phyloP scores from a whole-genome alignment of 768 basidiomycete species.

The Holtermanniella nyarrowii region DNA sequence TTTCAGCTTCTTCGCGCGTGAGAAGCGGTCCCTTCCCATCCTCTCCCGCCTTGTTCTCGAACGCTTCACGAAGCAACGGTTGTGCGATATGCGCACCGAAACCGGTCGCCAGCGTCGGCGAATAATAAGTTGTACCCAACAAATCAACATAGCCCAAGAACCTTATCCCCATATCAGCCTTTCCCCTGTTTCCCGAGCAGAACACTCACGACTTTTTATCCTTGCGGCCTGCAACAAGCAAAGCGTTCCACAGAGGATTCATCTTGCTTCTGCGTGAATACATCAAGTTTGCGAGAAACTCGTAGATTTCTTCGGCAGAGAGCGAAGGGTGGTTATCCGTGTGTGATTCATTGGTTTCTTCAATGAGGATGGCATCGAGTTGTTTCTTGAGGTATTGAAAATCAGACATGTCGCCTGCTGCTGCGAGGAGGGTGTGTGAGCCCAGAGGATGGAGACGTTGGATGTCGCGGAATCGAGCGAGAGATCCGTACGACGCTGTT shows the following conservation, averaged over 20 bases:
- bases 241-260: conserved; percentile 88
- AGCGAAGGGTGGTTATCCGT: conserved; percentile 73
- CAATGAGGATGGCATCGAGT: conserved; percentile 63
- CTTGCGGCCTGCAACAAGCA: conserved; percentile 84
- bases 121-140: conserved; percentile 88
- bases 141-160: conserved; percentile 92
- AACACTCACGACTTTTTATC: conserved; percentile 62
- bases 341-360: conserved; percentile 50
- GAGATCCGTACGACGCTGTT: conserved; percentile 87
- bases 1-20: conserved; percentile 65
- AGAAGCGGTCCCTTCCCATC: conserved; percentile 44
- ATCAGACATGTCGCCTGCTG: conserved; percentile 93
- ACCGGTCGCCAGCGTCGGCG: conserved; percentile 88
- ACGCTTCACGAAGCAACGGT: conserved; percentile 79
- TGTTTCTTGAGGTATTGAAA: conserved; percentile 81
- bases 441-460: conserved; percentile 80
- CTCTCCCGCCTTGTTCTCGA: conserved; percentile 65
- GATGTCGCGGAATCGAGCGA: conserved; percentile 91
- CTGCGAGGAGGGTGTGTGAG: conserved; percentile 73
- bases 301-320: conserved; percentile 81
- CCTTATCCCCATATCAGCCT: conserved; percentile 48
- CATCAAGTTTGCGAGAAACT: conserved; percentile 82
- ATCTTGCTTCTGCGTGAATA: conserved; percentile 78
- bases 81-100: conserved; percentile 89
- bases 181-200: too few relatives aligned